phyloP scores from a whole-genome alignment of 2,329 filamentous ascomycete species.

The Chrysoporthe deuterocubensis region DNA sequence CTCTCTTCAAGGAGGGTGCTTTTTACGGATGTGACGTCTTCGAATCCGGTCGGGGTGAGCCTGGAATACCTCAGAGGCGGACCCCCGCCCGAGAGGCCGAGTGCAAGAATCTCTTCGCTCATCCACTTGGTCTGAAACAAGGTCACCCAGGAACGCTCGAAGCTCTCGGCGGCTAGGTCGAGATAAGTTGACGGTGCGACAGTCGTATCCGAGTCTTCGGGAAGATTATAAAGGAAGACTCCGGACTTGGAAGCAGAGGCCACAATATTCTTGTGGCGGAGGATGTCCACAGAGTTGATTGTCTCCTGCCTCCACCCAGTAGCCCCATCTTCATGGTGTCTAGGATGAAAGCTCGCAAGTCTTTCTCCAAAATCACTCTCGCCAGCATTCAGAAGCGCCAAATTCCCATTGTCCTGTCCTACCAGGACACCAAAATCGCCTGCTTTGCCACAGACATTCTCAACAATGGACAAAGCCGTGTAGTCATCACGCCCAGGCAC shows the following conservation, averaged over 20 bases:
- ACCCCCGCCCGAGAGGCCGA: constrained; percentile 48
- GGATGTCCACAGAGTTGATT: constrained; percentile 43
- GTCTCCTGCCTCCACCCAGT: not conserved
- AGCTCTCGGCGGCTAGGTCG: constrained; percentile 29
- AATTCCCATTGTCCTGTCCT: constrained; percentile 54
- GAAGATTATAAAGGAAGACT: constrained; percentile 42
- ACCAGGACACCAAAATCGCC: constrained; percentile 44
- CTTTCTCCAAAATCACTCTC: constrained; percentile 40
- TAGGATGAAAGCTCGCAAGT: constrained; percentile 34
- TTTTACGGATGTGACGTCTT: constrained; percentile 41
- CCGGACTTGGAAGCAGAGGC: constrained; percentile 41
- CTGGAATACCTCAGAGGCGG: constrained; percentile 52
- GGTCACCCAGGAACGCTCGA: constrained; percentile 27
- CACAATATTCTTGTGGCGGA: constrained; percentile 34
- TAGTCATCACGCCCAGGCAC: constrained; percentile 53
- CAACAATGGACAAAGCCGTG: constrained; percentile 50
- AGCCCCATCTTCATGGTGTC: constrained; percentile 27
- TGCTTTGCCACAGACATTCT: constrained; percentile 33
- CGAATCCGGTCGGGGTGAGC: constrained; percentile 50
- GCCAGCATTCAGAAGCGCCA: constrained; percentile 49
- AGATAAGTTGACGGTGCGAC: constrained; percentile 31
- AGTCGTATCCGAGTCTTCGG: constrained; percentile 23
- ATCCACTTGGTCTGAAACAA: constrained; percentile 49
- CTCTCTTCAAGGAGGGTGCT: constrained; percentile 35
- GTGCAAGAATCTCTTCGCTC: constrained; percentile 47